Conservation (phyloP, 2,329 filamentous ascomycete genomes). For the Paecilomyces fulvus region DNA sequence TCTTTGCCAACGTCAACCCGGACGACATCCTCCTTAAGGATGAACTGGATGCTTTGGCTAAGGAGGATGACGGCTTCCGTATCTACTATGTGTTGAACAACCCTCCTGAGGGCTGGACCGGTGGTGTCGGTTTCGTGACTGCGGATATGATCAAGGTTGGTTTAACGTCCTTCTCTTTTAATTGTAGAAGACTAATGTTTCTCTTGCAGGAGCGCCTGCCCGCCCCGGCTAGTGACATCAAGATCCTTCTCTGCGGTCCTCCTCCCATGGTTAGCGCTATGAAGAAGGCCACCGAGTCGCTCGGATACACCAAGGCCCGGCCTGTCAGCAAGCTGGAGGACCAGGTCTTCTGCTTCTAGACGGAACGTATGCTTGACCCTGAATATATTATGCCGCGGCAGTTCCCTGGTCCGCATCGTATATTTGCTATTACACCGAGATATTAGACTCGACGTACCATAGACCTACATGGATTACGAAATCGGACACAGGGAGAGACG, state of each 20-base stretch:
- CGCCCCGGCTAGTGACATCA: constrained; percentile 75
- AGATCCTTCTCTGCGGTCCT: constrained; percentile 89
- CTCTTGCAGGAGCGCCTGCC: constrained; percentile 50
- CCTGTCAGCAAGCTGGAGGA: constrained; percentile 97
- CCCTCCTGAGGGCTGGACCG: constrained; percentile 82
- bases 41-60: constrained; percentile 71
- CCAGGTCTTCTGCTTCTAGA: constrained; percentile 92
- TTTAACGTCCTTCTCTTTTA: constrained; percentile 5
- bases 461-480: not conserved
- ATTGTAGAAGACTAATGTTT: constrained; percentile 14
- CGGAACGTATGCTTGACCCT: constrained; percentile 1
- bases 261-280: constrained; percentile 94
- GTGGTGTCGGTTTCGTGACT: constrained; percentile 91
- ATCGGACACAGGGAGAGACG: not conserved
- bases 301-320: constrained; percentile 86
- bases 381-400: not conserved
- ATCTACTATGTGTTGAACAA: constrained; percentile 96
- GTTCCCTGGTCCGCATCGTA: not conserved
- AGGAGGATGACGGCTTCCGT: constrained; percentile 71
- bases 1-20: constrained; percentile 92
- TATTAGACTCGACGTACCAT: not conserved
- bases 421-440: not conserved
- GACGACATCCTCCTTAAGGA: constrained; percentile 92
- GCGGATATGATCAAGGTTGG: constrained; percentile 85
- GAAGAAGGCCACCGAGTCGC: constrained; percentile 86